These are phyloP conservation scores for Nectriaceae sp. DNA, from an alignment of 2,329 filamentous ascomycete genomes.

Conservation along the genomic window DNA sequence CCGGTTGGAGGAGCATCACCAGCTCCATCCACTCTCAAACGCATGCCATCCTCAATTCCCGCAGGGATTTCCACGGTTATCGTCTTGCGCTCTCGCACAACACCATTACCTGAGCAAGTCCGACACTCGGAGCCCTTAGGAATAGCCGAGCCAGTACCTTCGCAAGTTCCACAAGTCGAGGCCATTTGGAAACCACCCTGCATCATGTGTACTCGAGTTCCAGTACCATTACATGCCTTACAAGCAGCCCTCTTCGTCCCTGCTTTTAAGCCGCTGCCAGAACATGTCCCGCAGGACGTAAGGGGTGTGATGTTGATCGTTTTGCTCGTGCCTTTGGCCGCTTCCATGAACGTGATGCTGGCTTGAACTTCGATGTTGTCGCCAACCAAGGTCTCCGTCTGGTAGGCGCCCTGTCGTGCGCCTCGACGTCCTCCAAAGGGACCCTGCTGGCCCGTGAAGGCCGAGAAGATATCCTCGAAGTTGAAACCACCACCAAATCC, in stretches of 20 bases:
- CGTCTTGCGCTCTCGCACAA: conserved; percentile 78
- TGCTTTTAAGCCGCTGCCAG: conserved; percentile 80
- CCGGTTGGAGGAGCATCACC: conserved; percentile 85
- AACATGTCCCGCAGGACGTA: conserved; percentile 78
- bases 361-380: conserved; percentile 95
- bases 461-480: conserved; percentile 93
- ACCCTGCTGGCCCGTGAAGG: conserved; percentile 65
- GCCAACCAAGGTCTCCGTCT: conserved; percentile 80
- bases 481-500: conserved; percentile 85
- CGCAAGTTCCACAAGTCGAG: conserved; percentile 80
- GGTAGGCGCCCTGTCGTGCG: conserved; percentile 66
- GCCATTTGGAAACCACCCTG: conserved; percentile 96
- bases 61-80: conserved; percentile 90
- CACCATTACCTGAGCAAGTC: conserved; percentile 79
- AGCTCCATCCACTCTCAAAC: conserved; percentile 79
- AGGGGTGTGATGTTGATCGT: conserved; percentile 85
- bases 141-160: conserved; percentile 73
- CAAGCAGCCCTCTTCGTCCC: conserved; percentile 75
- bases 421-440: conserved; percentile 58
- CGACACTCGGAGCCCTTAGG: conserved; percentile 81
- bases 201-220: conserved; percentile 84
- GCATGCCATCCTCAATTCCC: conserved; percentile 96
- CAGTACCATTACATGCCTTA: conserved; percentile 80
- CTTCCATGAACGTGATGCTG: conserved; percentile 93
- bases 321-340: conserved; percentile 86